Evolutionary conservation across 176 grass and related monocot genomes (phyloP).

Genomic region (Panicum miliaceum): DNA sequence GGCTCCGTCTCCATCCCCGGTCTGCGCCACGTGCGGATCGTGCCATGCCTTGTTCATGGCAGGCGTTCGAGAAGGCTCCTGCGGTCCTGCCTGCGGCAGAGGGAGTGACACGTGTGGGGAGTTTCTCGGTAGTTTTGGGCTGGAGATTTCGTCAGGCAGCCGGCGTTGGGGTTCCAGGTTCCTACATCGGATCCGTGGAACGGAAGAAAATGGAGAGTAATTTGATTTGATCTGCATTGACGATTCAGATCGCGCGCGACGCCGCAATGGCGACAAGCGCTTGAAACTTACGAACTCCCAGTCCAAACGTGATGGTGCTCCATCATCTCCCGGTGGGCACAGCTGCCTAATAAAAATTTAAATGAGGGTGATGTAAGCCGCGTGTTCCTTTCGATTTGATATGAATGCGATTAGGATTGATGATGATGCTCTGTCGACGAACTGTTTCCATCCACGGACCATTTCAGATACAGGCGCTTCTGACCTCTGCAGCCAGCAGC

Average conservation of each 20-base stretch:
- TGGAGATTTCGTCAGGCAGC: not conserved
- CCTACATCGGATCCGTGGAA: not conserved
- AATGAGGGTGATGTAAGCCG: not conserved
- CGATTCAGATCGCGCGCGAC: not conserved
- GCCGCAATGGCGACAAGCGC: not conserved
- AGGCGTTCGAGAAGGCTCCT: too few relatives aligned
- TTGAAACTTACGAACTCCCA: not conserved
- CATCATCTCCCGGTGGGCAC: not conserved
- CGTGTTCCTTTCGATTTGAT: not conserved
- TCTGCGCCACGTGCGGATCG: slow-evolving; percentile 11
- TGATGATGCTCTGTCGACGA: not conserved
- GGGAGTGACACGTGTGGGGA: not conserved
- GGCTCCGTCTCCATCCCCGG: not conserved
- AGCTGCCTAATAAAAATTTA: not conserved
- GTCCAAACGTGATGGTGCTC: not conserved
- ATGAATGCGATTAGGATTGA: not conserved
- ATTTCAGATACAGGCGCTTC: not conserved
- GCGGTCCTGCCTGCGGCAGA: too few relatives aligned
- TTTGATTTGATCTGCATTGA: not conserved
- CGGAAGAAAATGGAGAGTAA: not conserved
- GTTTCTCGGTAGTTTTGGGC: not conserved
- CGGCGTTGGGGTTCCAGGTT: not conserved
- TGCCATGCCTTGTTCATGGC: too few relatives aligned
- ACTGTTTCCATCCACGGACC: not conserved
- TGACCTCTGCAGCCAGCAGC: too few relatives aligned